phyloP scores from a whole-genome alignment of 2,329 filamentous ascomycete genomes.

The Alternaria postmessia region DNA sequence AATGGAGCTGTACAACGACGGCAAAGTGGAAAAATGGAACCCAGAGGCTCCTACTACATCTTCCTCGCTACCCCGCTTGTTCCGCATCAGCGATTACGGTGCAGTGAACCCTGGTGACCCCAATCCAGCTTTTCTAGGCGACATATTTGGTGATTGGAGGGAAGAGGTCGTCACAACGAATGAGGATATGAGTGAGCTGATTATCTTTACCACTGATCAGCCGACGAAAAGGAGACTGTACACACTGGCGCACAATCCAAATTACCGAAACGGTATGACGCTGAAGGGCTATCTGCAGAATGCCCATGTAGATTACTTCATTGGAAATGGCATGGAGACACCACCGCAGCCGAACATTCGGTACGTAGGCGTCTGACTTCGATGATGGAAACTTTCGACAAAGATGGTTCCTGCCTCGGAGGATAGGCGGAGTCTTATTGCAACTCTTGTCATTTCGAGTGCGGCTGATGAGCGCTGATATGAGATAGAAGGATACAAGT shows the following conservation, averaged over 20 bases:
- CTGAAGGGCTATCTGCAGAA: not conserved
- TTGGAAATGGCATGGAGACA: not conserved
- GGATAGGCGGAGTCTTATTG: too few relatives aligned
- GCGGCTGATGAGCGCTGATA: too few relatives aligned
- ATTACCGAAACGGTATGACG: not conserved
- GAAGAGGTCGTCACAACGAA: slow-evolving; percentile 8
- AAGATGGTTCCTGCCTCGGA: too few relatives aligned
- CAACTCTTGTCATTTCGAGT: fast-evolving
- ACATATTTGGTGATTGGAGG: slow-evolving; percentile 21
- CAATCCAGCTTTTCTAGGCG: slow-evolving; percentile 17
- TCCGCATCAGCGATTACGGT: slow-evolving; percentile 15
- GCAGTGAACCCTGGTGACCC: slow-evolving; percentile 13
- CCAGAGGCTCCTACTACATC: slow-evolving; percentile 5
- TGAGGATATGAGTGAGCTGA: not conserved
- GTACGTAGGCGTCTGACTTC: not conserved
- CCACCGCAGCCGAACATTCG: not conserved
- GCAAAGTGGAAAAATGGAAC: slow-evolving; percentile 23
- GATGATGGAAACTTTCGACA: too few relatives aligned
- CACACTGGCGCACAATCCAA: not conserved
- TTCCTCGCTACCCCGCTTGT: slow-evolving; percentile 6
- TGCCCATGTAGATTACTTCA: not conserved
- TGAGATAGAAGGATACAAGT: too few relatives aligned
- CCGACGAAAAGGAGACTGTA: not conserved
- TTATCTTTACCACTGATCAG: not conserved
- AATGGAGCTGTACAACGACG: slow-evolving; percentile 23